A percentile compares a stretch with the other conserved stretches of the same genome.
phyloP scores from a whole-genome alignment of 208 protist species.

The Endotrypanum monterogeii region DNA sequence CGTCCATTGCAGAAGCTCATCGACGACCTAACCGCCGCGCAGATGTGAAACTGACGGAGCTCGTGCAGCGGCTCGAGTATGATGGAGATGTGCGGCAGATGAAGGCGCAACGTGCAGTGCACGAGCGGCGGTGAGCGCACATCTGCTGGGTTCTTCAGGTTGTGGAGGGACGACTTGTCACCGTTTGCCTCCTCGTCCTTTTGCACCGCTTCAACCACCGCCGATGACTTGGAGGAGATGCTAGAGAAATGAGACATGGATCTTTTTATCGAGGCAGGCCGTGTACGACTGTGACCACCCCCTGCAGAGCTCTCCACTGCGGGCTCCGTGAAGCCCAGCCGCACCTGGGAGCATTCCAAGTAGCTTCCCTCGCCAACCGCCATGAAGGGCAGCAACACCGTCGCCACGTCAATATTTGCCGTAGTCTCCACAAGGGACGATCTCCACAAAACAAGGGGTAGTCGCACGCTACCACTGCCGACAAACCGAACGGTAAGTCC shows the following conservation, averaged over 20 bases:
- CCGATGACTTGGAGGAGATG: background rate
- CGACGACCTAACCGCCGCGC: conserved; percentile 16
- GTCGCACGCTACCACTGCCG: conserved; percentile 48
- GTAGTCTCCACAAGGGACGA: conserved; percentile 28
- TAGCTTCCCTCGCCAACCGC: conserved; percentile 80
- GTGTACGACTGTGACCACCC: background rate
- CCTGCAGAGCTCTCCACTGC: background rate
- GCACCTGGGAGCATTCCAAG: conserved; percentile 54
- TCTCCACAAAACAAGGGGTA: conserved; percentile 44
- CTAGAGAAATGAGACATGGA: background rate
- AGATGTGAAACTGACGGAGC: conserved; percentile 23
- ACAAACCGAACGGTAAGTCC: conserved; percentile 73
- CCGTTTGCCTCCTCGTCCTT: background rate
- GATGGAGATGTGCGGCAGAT: conserved; percentile 25
- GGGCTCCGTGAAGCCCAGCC: conserved; percentile 44
- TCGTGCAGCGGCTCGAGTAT: conserved; percentile 26
- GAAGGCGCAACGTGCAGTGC: conserved; percentile 25
- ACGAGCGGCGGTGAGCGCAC: conserved; percentile 1
- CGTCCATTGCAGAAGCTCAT: conserved; percentile 18
- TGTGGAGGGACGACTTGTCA: background rate
- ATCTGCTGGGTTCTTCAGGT: background rate
- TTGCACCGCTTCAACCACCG: background rate
- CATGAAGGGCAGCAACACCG: conserved; percentile 65
- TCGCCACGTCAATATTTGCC: conserved; percentile 38
- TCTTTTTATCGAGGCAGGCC: background rate